Evolutionary conservation across 768 basidiomycete species (phyloP), one percentile per base, ranked within the genome.

Genomic region (Termitomyces sp.): DNA sequence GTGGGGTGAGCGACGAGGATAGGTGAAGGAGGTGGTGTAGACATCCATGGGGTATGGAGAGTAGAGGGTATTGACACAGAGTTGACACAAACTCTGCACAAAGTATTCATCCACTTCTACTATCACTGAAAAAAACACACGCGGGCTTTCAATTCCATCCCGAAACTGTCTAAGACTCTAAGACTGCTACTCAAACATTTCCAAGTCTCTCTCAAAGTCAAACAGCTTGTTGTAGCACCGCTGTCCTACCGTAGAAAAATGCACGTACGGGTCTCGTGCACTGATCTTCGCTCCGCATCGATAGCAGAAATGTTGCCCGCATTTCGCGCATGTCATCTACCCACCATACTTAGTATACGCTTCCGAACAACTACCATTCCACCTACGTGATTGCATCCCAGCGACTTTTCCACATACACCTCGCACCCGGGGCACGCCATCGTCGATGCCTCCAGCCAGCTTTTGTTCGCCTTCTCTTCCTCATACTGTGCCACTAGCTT

Each of bases 11-110:
- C 88, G 81, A 78, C 91, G 89, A 68, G 93, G 93, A 77, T 91
- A 89, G 65, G 88, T 88, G 82, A 97, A 95, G 68, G 93, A 91
- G 65, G 92, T 91, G 55, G 93, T 91, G 83, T 95, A 96, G 71
- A 95, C 85, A 72, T 97, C 95, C 95, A 97, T 95, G 69, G 58
- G 71, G 72, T 74, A 74, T 76, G 68, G 70, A 74, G 69, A 73
- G 72, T 73, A 71, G 72, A 68, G 79, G 80, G 79, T 82, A 80
- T 81, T 79, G 77, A 76, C 78, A 76, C 74, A 76, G 67, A 71
- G 72, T 71, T 78, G 79, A 78, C 81, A 79, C 55, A 42, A 40
- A 24, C 37, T 52, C 37, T 52, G 24, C 36, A 51, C 50, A 51
- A 51, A 24, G 22, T 54, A 54, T 40, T 55, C 42, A n/a, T 43